Conservation (phyloP, 129 eudicot species). For the Flaveria robusta region DNA sequence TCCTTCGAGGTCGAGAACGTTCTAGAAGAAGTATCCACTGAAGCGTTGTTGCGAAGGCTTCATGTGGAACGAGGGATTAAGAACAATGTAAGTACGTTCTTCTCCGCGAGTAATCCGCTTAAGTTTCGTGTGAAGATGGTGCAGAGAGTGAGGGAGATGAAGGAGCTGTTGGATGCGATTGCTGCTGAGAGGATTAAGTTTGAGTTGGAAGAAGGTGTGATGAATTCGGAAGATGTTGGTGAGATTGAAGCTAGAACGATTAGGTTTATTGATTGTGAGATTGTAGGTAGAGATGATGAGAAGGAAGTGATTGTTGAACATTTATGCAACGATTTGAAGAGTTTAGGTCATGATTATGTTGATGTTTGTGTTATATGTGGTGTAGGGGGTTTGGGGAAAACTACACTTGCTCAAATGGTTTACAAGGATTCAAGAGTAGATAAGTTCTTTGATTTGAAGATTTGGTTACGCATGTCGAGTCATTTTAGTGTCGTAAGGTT, state of each 20-base stretch:
- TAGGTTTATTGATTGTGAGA: conserved; percentile 21
- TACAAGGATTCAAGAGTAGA: conserved; percentile 31
- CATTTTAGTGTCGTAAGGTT: conserved; percentile 2
- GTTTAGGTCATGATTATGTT: conserved; percentile 20
- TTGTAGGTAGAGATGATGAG: conserved; percentile 28
- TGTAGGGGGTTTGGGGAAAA: conserved; percentile 39
- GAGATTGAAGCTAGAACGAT: conserved; percentile 1
- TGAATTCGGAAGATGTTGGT: conserved; percentile 8
- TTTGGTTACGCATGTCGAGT: conserved; percentile 26
- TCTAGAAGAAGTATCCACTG: conserved; percentile 40
- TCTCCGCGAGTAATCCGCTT: conserved; percentile 40
- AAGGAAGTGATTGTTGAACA: conserved; percentile 29
- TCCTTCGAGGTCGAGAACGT: conserved; percentile 41
- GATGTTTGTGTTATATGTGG: conserved; percentile 25
- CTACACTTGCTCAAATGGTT: conserved; percentile 26
- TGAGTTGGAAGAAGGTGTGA: conserved; percentile 27
- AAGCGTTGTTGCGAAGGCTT: conserved; percentile 36
- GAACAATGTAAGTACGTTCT: conserved; percentile 34
- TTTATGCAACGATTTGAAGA: conserved; percentile 14
- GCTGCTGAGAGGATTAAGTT: conserved; percentile 31
- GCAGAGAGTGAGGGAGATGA: conserved; percentile 36
- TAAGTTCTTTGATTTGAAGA: conserved; percentile 33
- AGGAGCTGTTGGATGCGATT: conserved; percentile 27
- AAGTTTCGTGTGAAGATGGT: conserved; percentile 38
- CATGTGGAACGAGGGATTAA: conserved; percentile 38